Evolutionary conservation across 176 grass and related monocot genomes (phyloP).

Genomic region (Neostapfia colusana): DNA sequence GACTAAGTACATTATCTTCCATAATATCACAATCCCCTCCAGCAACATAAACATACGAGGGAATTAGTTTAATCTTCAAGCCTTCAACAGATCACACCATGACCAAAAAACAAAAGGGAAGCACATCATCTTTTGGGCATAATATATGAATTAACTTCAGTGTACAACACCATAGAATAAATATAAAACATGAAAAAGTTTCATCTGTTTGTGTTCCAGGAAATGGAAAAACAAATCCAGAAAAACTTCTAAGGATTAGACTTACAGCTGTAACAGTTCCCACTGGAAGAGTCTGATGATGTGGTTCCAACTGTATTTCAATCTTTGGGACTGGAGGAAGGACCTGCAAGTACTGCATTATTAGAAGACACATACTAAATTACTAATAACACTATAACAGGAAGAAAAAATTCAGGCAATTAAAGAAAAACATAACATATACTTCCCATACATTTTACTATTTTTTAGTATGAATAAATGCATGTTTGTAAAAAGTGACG

Average conservation of each 20-base stretch:
- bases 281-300: conserved; percentile 76
- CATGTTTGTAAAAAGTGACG: background rate
- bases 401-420: background rate
- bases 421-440: background rate
- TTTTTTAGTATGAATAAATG: conserved; percentile 5
- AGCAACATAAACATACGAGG: background rate
- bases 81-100: conserved; percentile 8
- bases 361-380: conserved; percentile 22
- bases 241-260: background rate
- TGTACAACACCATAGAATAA: background rate
- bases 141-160: background rate
- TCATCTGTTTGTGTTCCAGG: background rate
- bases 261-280: conserved; percentile 78
- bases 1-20: background rate
- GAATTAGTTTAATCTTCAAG: conserved; percentile 13
- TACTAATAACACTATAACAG: background rate
- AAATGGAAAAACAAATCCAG: background rate
- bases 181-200: background rate
- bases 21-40: background rate
- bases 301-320: conserved; percentile 61
- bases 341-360: conserved; percentile 44
- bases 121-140: background rate
- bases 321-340: conserved; percentile 83
- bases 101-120: background rate
- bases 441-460: background rate